Conservation (phyloP, 768 basidiomycete species). For the Ramaria rubella region DNA sequence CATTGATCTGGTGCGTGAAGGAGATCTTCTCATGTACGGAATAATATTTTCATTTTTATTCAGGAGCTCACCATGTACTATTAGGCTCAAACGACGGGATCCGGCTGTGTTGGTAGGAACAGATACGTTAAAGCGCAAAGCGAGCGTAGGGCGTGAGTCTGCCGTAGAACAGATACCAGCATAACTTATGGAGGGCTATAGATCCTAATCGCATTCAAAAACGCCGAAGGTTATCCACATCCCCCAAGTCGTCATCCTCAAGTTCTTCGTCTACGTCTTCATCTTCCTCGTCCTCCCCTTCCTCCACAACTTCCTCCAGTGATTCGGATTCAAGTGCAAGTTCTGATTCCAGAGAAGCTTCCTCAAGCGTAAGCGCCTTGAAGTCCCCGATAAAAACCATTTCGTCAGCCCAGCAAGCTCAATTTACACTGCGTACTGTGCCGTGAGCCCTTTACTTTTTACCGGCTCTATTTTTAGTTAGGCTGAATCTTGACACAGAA, state of each 20-base stretch:
- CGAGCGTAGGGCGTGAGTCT: not conserved
- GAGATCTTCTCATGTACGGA: constrained; percentile 1
- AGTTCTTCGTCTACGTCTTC: constrained; percentile 15
- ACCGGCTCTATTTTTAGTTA: not conserved
- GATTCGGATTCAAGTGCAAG: not conserved
- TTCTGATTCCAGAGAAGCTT: not conserved
- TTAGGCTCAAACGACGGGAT: not conserved
- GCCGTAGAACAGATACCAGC: not conserved
- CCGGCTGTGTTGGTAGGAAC: not conserved
- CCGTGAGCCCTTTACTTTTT: too few species aligned
- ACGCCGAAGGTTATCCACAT: not conserved
- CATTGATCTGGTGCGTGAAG: not conserved
- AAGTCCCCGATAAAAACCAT: not conserved
- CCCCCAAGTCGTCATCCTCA: constrained; percentile 23
- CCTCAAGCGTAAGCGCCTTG: not conserved
- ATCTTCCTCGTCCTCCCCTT: constrained; percentile 17
- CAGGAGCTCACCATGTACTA: not conserved
- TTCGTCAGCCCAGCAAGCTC: not conserved
- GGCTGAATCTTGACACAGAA: not conserved
- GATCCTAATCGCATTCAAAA: not conserved
- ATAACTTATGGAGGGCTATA: not conserved
- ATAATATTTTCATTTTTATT: not conserved
- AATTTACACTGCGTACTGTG: not conserved
- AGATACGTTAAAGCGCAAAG: constrained; percentile 1
- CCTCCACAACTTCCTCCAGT: constrained; percentile 19